Evolutionary conservation across 768 basidiomycete species (phyloP), one percentile per base, ranked within the genome.

Genomic region (Tricholoma furcatifolium): DNA sequence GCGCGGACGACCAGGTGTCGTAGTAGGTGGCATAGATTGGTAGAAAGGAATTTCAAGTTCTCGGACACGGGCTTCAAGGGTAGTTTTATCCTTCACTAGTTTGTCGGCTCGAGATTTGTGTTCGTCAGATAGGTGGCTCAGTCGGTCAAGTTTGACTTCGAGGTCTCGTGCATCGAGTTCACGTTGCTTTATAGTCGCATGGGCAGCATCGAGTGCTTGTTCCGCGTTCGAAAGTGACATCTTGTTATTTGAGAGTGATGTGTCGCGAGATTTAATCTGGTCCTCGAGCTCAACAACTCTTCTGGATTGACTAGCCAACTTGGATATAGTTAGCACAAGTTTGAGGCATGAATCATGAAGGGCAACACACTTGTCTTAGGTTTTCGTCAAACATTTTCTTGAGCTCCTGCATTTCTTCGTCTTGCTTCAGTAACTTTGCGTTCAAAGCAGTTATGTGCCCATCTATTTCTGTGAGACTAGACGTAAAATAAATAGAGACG

Each of bases 291-390:
- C 68, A 40, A 85, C 64, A 14, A 74, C 79, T 24, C 81, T 82
- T 54, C 78, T 72, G 5, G 81, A 74, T 69, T 88, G 86, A 50
- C 67, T 64, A 40, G 74, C 75, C 45, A 88, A 70, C 87, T 88
- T 17, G 23, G 54, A 39, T n/a, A 3, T 38, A n/a, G 9, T 53
- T 34, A 42, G 45, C n/a, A 38, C 9, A 43, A 48, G 21, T 52
- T 36, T n/a, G 3, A 21, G 8, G 34, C 12, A 20, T 12, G n/a
- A 18, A 35, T 35, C 20, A 44, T 40, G n/a, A n/a, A 9, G n/a
- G 8, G 27, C 36, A 18, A 59, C 69, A 20, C 50, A 79, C 81
- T 67, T 78, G 78, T 62, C 78, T 73, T 35, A 77, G 53, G 7
- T 73, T 69, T 21, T 81, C 79, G 48, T 78, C 76, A 12, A 78